These are phyloP conservation scores for Cercospora berteroae DNA, from an alignment of 2,329 filamentous ascomycete genomes.

Conservation along the genomic window DNA sequence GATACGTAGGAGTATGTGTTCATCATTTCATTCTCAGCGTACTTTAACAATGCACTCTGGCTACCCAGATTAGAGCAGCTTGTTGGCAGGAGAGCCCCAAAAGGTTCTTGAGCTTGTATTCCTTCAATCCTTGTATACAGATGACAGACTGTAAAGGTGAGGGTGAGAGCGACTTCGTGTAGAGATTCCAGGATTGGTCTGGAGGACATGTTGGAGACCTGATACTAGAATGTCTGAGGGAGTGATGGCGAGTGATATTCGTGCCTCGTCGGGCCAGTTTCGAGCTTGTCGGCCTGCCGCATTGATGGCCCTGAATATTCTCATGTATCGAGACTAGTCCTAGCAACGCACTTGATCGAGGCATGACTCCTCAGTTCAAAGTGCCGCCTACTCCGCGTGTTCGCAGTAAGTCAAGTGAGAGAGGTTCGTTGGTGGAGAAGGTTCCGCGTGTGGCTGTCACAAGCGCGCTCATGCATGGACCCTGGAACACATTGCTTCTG, in stretches of 20 bases:
- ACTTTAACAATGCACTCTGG: too few species aligned
- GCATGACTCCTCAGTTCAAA: background rate
- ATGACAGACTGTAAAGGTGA: too few species aligned
- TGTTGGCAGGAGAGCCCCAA: too few species aligned
- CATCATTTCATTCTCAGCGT: too few species aligned
- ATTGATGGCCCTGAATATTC: background rate
- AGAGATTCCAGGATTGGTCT: too few species aligned
- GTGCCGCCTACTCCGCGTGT: background rate
- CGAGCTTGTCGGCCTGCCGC: background rate
- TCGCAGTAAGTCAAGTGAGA: background rate
- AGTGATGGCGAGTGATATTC: background rate
- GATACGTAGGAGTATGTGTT: too few species aligned
- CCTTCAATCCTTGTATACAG: too few species aligned
- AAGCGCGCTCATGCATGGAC: background rate
- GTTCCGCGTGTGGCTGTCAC: background rate
- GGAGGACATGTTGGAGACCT: too few species aligned
- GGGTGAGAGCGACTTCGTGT: too few species aligned
- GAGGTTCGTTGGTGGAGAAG: background rate
- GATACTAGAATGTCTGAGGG: too few species aligned
- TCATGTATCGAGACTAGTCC: background rate
- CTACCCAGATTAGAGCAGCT: too few species aligned
- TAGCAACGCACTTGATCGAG: background rate
- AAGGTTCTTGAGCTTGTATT: too few species aligned
- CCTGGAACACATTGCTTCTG: background rate
- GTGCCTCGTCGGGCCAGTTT: background rate